Evolutionary conservation across 495 filamentous ascomycete species (phyloP).

Genomic region (Xylaria grammica): DNA sequence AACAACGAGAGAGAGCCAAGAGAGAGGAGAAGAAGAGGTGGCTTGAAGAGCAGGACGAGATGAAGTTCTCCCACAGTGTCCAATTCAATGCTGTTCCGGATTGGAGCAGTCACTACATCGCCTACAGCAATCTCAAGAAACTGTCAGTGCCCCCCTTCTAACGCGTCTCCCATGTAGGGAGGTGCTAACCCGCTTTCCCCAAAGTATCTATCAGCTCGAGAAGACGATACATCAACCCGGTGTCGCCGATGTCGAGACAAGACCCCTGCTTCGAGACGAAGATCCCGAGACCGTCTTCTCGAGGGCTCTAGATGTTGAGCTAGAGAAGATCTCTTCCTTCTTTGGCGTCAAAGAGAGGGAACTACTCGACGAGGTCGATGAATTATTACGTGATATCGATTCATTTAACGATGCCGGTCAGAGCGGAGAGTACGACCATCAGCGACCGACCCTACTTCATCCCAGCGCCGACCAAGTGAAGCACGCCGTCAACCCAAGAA

Average conservation of each 20-base stretch:
- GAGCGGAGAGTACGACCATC: constrained; percentile 56
- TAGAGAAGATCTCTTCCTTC: constrained; percentile 93
- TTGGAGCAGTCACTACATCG: constrained; percentile 97
- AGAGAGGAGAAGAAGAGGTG: constrained; percentile 57
- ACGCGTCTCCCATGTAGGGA: neutral
- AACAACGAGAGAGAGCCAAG: constrained; percentile 39
- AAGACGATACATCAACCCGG: constrained; percentile 67
- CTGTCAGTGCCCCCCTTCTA: constrained; percentile 63
- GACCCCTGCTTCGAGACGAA: constrained; percentile 73
- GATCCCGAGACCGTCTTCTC: constrained; percentile 81
- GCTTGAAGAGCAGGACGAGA: constrained; percentile 74
- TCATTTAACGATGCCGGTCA: constrained; percentile 69
- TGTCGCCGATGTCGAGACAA: constrained; percentile 74
- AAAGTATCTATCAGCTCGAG: constrained; percentile 93
- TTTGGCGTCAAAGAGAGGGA: constrained; percentile 86
- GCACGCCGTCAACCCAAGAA: constrained; percentile 29
- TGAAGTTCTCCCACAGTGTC: constrained; percentile 99
- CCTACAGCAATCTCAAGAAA: constrained; percentile 99
- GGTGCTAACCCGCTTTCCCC: constrained; percentile 8
- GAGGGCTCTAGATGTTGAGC: constrained; percentile 81
- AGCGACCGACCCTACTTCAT: constrained; percentile 25
- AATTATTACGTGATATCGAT: constrained; percentile 75
- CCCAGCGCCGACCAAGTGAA: constrained; percentile 50
- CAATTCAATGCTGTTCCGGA: constrained; percentile 99
- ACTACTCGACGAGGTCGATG: constrained; percentile 79